Conservation (phyloP, 2,329 filamentous ascomycete genomes). For the Arthrobotrys sphaeroides region DNA sequence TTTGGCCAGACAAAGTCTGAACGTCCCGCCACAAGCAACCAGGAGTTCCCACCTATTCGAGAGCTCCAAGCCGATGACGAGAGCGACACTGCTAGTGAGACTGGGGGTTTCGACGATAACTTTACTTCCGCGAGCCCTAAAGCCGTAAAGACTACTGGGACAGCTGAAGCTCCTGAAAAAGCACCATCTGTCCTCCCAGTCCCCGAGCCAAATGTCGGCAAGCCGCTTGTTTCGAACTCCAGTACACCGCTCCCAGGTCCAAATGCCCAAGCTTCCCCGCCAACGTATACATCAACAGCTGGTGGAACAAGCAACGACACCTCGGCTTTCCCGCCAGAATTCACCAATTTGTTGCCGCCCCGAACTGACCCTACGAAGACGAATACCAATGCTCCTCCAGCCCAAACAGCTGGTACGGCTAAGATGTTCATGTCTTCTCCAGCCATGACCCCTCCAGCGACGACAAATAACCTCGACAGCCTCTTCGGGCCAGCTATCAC, state of each 20-base stretch:
- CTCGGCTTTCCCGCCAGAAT: conserved; percentile 67
- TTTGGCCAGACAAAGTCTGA: conserved; percentile 69
- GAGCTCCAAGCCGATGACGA: conserved; percentile 83
- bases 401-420: conserved; percentile 48
- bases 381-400: conserved; percentile 56
- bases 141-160: conserved; percentile 59
- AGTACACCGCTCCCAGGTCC: conserved; percentile 64
- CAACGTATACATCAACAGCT: conserved; percentile 66
- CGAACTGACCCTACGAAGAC: conserved; percentile 66
- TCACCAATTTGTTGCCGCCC: conserved; percentile 67
- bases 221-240: conserved; percentile 58
- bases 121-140: conserved; percentile 74
- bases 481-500: conserved; percentile 50
- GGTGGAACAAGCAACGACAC: conserved; percentile 57
- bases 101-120: conserved; percentile 90
- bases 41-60: conserved; percentile 93
- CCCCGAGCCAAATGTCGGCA: conserved; percentile 60
- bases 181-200: conserved; percentile 60
- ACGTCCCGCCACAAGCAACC: conserved; percentile 68
- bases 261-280: conserved; percentile 69
- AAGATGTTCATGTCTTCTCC: conserved; percentile 54
- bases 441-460: conserved; percentile 35
- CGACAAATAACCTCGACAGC: conserved; percentile 42
- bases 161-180: conserved; percentile 60
- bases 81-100: conserved; percentile 80